Evolutionary conservation across 768 basidiomycete genomes (phyloP), one percentile per base, ranked within the genome.

Genomic region (Suillus discolor): DNA sequence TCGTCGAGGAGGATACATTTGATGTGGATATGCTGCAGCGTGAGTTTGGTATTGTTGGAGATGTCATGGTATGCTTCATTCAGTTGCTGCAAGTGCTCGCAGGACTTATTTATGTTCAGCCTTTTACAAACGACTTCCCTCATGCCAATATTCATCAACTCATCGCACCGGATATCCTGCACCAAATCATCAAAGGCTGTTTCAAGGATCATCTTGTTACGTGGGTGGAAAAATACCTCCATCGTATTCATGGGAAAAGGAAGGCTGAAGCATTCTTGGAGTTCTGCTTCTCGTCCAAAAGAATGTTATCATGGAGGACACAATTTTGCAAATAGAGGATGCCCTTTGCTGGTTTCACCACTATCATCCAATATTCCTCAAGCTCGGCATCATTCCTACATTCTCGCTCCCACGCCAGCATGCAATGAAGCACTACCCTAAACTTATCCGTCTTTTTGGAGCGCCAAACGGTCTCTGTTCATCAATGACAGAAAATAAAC

Each of bases 141-240:
- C 23, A 4, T 6, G 47, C 47, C 6, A 13, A 49, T 3, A 49
- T 68, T 36, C 62, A 65, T 25, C 41, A 65, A 36, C 41, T 65
- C 7, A 45, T 67, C 5, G 12, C 62, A 6, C 66, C 66, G 1
- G 28, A 67, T 34, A 45, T 64, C 15, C 57, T 64, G 79, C 44
- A 45, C 20, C 44, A 45, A 9, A 20, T 45, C 44, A n/a, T 45
- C 20, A 45, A 45, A 45, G 44, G 80, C 11, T 74, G 71, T 1
- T 82, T 81, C 70, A 81, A 81, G 62, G 80, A 81, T 57, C 80
- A 81, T 63, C 66, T 81, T 12, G 79, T 82, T 0, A 61, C 61
- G 11, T 82, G 81, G 81, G 71, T 78, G 0, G 60, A 61, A 1
- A 65, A 76, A 6, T 82, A 80, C 65, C 63, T 83, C 4, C 42